These are phyloP conservation scores for Dianthus caryophyllus DNA, from an alignment of 148 eudicot species.

Conservation along the genomic window DNA sequence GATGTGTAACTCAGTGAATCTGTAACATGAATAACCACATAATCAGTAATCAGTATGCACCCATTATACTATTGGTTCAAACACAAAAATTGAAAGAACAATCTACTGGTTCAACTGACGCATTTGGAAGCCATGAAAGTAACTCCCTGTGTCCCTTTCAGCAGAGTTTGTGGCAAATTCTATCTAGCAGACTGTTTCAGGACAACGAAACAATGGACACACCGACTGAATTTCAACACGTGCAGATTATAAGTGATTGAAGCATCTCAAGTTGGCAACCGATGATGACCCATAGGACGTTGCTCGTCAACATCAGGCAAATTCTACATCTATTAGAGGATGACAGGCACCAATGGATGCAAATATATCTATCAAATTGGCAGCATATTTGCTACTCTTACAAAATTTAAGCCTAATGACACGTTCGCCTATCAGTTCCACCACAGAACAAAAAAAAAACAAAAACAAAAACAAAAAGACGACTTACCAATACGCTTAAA, in stretches of 20 bases:
- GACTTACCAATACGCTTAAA: constrained; percentile 62
- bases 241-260: neutral
- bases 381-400: no score
- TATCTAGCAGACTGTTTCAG: neutral
- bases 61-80: neutral
- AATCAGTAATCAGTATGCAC: neutral
- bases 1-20: constrained; percentile 69
- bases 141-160: neutral
- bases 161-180: neutral
- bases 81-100: neutral
- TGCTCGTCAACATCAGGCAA: neutral
- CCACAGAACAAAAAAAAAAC: constrained; percentile 1
- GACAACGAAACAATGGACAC: neutral
- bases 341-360: neutral
- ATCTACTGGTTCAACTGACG: no score
- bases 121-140: neutral
- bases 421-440: no score
- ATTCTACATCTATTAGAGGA: neutral
- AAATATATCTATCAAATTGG: neutral
- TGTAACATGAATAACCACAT: constrained; percentile 26
- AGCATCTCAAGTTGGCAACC: constrained; percentile 5
- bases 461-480: neutral
- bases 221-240: no score
- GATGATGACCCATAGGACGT: neutral
- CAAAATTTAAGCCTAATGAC: no score